Evolutionary conservation across 352 stramenopile species (phyloP), one percentile per base, ranked within the genome.

Genomic region (Phytopythium mirpurense): DNA sequence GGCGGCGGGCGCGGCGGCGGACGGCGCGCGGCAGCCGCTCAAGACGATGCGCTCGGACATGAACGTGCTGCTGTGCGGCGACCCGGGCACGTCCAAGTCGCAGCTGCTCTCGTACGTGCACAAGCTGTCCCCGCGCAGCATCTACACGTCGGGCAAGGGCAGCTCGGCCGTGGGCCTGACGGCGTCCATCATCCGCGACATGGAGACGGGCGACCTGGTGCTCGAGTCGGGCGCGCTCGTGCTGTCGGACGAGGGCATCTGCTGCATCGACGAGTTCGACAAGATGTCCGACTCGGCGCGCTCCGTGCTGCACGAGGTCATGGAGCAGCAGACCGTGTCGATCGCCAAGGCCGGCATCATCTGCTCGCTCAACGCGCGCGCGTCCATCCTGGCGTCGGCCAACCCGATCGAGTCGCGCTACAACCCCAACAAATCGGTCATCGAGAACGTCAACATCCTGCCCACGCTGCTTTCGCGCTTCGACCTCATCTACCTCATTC

Each of bases 191-290:
- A 86, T 97, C 21, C 88, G 90, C 19, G 97, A 99, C 79, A 97
- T 97, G 51, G 97, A 99, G 67, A 99, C 96, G 11, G 83, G 93
- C 27, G 96, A 99, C 59, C 74, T 98, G 8, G 95, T 99, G 47
- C 82, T 99, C 51, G 97, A 99, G 68, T 97, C 86, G 23, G 91
- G 91, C 18, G 97, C 97, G 16, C 66, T 99, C 27, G 96, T 99
- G 50, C 73, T 99, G 23, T 98, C 86, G 16, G 97, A 99, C 61
- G 82, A 96, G 51, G 97, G 97, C 15, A 96, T 99, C 62, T 99
- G 96, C 72, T 99, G 97, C 68, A 99, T 99, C 47, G 96, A 99
- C 71, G 97, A 99, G 72, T 99, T 99, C 66, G 96, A 99, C 65
- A 99, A 99, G 72, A 99, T 99, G 96, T 96, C 80, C 34, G 97